Base-by-base conservation (phyloP, 2,329 filamentous ascomycete species). In the Fusarium incarnatum region DNA sequence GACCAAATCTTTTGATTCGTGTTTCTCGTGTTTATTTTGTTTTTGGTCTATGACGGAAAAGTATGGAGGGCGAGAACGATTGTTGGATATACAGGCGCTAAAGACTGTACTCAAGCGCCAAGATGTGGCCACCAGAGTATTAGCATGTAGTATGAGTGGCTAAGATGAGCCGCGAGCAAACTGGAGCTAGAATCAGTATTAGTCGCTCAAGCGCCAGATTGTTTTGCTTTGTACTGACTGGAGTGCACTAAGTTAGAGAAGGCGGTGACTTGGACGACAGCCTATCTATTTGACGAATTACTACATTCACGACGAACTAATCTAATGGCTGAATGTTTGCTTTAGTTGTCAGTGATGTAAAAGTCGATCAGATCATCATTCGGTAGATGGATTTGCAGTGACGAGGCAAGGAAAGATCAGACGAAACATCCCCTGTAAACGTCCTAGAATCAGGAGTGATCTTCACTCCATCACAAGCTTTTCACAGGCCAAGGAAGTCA, bases 61-160 rank as follows among this genome's bases (percentile, higher is more conserved):
- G 42, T 40, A 47, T 56, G 48, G 59, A 50, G 44, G 32, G 58
- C 40, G 27, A 59, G 40, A n/a, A 37, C 44, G n/a, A 23, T 25
- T 53, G 45, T 65, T 61, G 60, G 58, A 41, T 56, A 28, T 25
- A 60, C 46, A 72, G 65, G 65, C 72, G 65, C 61, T 60, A 59
- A 48, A 15, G 58, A 57, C 9, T 9, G 53, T 48, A 40, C 41
- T 40, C 69, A 75, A 75, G 72, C 71, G 72, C 72, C 47, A 53
- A 45, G 59, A 20, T 72, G 73, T 62, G 60, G 65, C 63, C 67
- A 54, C 22, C 22, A 20, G 41, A 50, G 56, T 61, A 52, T 60
- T 60, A 48, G 13, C 27, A 64, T 60, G 70, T 49, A 56, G 66
- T 49, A 61, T 72, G 68, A 75, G 65, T 75, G 73, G 73, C 34